Evolutionary conservation across 2,329 filamentous ascomycete genomes (phyloP).

Genomic region (Alternaria burnsii): DNA sequence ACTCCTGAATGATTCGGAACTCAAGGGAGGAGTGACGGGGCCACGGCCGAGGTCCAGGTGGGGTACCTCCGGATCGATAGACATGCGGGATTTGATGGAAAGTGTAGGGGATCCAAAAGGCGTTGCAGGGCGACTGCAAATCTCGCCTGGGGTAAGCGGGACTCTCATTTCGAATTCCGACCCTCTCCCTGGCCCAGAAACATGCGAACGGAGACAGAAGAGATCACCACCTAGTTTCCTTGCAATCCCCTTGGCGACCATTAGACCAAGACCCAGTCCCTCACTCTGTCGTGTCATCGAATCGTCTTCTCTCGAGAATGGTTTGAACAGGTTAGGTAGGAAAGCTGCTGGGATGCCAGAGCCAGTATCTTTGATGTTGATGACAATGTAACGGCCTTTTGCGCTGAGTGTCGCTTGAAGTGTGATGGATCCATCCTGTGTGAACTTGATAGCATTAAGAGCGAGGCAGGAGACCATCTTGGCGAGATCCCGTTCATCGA

Average conservation of each 20-base stretch:
- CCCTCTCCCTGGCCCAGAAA: conserved; percentile 67
- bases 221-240: conserved; percentile 74
- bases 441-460: conserved; percentile 76
- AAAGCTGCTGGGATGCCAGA: conserved; percentile 74
- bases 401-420: conserved; percentile 63
- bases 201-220: conserved; percentile 69
- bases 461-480: conserved; percentile 71
- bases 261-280: conserved; percentile 72
- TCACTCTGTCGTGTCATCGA: conserved; percentile 73
- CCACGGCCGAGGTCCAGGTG: conserved; percentile 26
- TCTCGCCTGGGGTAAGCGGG: conserved; percentile 64
- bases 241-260: conserved; percentile 76
- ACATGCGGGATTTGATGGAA: conserved; percentile 41
- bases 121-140: conserved; percentile 59
- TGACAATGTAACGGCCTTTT: conserved; percentile 64
- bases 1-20: conserved; percentile 32
- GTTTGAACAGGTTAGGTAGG: conserved; percentile 71
- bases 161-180: conserved; percentile 75
- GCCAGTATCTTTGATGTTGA: conserved; percentile 72
- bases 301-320: conserved; percentile 73
- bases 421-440: conserved; percentile 68
- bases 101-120: conserved; percentile 59
- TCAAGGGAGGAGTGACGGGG: conserved; percentile 41
- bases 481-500: conserved; percentile 70
- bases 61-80: conserved; percentile 39